phyloP scores from a whole-genome alignment of 768 basidiomycete species.

The Russula olivacea region DNA sequence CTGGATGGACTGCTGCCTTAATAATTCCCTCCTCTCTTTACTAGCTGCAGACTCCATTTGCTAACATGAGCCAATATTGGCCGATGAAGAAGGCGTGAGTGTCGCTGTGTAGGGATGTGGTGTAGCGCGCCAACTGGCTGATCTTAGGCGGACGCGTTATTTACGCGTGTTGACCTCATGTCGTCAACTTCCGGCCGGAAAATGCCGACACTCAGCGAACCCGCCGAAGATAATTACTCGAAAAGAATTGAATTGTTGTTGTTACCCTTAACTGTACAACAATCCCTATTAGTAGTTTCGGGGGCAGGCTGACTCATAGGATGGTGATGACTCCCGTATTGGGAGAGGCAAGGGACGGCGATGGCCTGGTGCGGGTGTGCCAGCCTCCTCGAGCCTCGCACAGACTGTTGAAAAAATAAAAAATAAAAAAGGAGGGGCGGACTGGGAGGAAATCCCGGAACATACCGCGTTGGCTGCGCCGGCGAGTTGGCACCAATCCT shows the following conservation, averaged over 20 bases:
- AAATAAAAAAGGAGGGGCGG: not conserved
- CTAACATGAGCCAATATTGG: not conserved
- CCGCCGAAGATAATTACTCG: conserved; percentile 1
- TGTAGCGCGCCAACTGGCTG: not conserved
- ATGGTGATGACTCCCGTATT: not conserved
- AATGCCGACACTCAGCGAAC: conserved; percentile 23
- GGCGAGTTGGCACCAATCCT: conserved; percentile 19
- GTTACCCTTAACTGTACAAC: not conserved
- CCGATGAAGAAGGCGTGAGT: not conserved
- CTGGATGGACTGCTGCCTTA: conserved; percentile 45
- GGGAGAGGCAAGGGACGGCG: no score
- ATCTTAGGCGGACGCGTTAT: conserved; percentile 24
- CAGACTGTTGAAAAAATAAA: not conserved
- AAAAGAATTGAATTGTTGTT: not conserved
- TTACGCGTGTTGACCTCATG: conserved; percentile 26
- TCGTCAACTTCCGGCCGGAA: conserved; percentile 3
- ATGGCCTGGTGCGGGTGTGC: no score
- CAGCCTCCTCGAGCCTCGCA: no score
- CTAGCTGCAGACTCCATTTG: conserved; percentile 53
- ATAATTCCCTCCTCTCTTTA: conserved; percentile 36
- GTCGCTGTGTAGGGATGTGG: not conserved
- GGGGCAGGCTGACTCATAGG: not conserved
- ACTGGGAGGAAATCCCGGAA: conserved; percentile 22
- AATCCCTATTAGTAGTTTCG: not conserved
- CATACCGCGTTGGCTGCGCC: conserved; percentile 21